Conservation (phyloP, 2,329 filamentous ascomycete genomes). For the Calycina herbarum region DNA sequence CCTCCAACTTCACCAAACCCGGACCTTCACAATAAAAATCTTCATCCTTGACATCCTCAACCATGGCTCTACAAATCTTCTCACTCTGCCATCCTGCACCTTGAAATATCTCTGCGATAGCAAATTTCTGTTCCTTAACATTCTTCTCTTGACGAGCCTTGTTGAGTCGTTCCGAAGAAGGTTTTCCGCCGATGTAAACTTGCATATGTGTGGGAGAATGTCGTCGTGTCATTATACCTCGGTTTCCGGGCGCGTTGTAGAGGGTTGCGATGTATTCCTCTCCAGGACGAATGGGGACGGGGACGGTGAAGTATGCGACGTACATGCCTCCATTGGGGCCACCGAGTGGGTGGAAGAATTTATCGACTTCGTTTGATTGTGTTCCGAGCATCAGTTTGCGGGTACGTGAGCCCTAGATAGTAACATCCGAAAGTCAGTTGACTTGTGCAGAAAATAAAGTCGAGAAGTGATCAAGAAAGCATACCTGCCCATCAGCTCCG, state of each 20-base stretch:
- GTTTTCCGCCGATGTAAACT: too few species aligned
- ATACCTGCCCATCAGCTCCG: not conserved
- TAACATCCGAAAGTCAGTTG: too few species aligned
- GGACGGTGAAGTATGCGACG: not conserved
- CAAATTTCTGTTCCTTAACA: conserved; percentile 35
- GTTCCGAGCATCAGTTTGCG: too few species aligned
- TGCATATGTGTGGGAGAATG: too few species aligned
- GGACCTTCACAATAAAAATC: conserved; percentile 50
- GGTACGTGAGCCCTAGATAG: too few species aligned
- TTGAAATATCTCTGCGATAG: conserved; percentile 44
- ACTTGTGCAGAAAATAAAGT: not conserved
- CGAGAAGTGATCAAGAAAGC: not conserved
- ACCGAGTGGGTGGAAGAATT: too few species aligned
- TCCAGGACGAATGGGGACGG: not conserved
- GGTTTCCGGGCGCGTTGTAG: not conserved
- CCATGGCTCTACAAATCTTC: conserved; percentile 43
- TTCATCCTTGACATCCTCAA: conserved; percentile 39
- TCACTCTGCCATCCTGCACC: conserved; percentile 44
- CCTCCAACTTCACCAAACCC: conserved; percentile 45
- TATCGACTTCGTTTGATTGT: too few species aligned
- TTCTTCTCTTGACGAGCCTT: too few species aligned
- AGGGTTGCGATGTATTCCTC: not conserved
- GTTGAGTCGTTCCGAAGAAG: too few species aligned
- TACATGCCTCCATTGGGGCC: too few species aligned
- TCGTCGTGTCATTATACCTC: too few species aligned